Percentiles rank a stretch among this genome's conserved stretches.
Conservation (phyloP, 1,139 yeast genomes). For the Taiozyma sp. region DNA sequence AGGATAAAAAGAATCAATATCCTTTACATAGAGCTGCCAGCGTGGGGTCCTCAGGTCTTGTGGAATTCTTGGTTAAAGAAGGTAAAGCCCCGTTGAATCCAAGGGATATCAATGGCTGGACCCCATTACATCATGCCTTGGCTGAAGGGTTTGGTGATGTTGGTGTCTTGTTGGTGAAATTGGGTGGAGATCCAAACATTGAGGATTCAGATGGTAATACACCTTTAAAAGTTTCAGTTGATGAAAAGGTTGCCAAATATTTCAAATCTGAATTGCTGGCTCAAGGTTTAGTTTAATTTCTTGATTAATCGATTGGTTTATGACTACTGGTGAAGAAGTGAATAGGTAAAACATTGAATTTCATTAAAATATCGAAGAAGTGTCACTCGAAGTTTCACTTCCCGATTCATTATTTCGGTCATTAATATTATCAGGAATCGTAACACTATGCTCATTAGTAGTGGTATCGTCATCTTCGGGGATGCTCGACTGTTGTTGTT, state of each 20-base stretch:
- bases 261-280: conserved; percentile 23
- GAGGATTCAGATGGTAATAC: conserved; percentile 48
- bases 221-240: conserved; percentile 57
- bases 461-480: background rate
- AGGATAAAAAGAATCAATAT: conserved; percentile 60
- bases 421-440: background rate
- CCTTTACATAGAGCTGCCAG: conserved; percentile 86
- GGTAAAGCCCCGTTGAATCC: conserved; percentile 62
- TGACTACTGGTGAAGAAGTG: background rate
- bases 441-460: background rate
- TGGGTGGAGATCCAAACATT: conserved; percentile 59
- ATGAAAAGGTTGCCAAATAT: conserved; percentile 47
- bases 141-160: conserved; percentile 90
- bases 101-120: conserved; percentile 72
- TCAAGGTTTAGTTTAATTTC: conserved; percentile 5
- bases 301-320: no score
- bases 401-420: background rate
- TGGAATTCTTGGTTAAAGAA: conserved; percentile 43
- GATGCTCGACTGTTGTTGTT: background rate
- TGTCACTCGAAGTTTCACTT: background rate
- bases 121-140: conserved; percentile 82
- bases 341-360: background rate
- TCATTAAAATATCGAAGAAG: background rate
- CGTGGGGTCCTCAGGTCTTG: conserved; percentile 56
- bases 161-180: conserved; percentile 51